These are phyloP conservation scores for Wickerhamomyces tratensis DNA, from an alignment of 805 yeast species.

Conservation along the genomic window DNA sequence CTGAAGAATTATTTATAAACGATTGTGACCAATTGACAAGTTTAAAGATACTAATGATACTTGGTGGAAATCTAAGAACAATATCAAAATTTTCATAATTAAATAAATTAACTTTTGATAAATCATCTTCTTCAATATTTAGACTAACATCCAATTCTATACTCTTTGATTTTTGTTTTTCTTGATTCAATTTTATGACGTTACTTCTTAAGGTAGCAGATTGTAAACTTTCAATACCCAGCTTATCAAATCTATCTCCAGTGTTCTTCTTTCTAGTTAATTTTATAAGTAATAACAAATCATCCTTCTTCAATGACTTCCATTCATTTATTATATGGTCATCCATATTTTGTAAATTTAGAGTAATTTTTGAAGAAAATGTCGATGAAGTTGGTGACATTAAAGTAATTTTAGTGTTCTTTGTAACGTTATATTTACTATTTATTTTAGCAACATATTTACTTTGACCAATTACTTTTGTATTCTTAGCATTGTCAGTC, in stretches of 20 bases:
- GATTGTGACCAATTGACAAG: no score
- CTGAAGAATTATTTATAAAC: no score
- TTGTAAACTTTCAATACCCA: constrained; percentile 3
- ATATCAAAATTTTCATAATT: no score
- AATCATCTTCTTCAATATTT: no score
- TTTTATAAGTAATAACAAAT: constrained; percentile 6
- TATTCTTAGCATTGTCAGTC: not conserved
- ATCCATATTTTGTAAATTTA: constrained; percentile 2
- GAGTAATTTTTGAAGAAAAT: not conserved
- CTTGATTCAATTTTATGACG: no score
- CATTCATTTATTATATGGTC: constrained; percentile 5
- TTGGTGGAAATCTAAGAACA: no score
- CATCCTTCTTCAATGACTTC: constrained; percentile 6
- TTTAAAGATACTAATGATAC: no score
- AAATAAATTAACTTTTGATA: no score
- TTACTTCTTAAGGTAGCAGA: not conserved
- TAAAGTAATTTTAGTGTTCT: not conserved
- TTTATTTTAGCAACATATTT: constrained; percentile 8
- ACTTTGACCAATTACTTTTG: constrained; percentile 10
- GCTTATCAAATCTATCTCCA: constrained; percentile 4
- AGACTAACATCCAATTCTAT: no score
- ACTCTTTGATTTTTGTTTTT: no score
- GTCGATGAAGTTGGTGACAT: not conserved
- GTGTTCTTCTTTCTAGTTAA: constrained; percentile 1
- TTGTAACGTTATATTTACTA: no score